These are phyloP conservation scores for Alternaria dauci DNA, from an alignment of 2,329 filamentous ascomycete genomes.

Conservation along the genomic window DNA sequence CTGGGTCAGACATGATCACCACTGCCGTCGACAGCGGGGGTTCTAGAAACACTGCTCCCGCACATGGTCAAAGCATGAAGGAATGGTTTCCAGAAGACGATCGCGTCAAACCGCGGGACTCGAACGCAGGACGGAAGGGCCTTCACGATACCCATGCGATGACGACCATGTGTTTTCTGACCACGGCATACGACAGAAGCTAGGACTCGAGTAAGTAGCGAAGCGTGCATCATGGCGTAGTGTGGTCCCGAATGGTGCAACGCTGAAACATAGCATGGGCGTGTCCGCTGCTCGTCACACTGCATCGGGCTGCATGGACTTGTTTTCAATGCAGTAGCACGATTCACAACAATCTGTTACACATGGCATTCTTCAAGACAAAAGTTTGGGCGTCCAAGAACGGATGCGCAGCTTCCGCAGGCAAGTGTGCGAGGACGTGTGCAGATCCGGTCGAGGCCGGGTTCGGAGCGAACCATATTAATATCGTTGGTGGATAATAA, in stretches of 20 bases:
- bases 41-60: constrained; percentile 29
- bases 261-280: constrained; percentile 37
- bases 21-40: constrained; percentile 17
- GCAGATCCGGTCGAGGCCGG: constrained; percentile 17
- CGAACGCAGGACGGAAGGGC: constrained; percentile 11
- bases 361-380: constrained; percentile 23
- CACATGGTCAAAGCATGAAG: constrained; percentile 18
- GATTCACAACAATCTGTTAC: constrained; percentile 29
- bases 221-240: constrained; percentile 27
- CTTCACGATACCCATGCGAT: constrained; percentile 17
- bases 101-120: constrained; percentile 27
- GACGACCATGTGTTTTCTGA: constrained; percentile 26
- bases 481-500: constrained; percentile 20
- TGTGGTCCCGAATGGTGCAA: constrained; percentile 34
- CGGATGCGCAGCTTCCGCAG: constrained; percentile 7
- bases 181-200: constrained; percentile 27
- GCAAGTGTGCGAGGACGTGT: constrained; percentile 2
- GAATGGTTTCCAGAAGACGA: constrained; percentile 28
- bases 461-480: constrained; percentile 7
- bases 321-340: constrained; percentile 37
- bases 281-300: constrained; percentile 25
- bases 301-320: constrained; percentile 29
- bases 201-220: constrained; percentile 25
- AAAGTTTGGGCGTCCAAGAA: constrained; percentile 10
- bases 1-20: constrained; percentile 7